Evolutionary conservation across 169 alveolate genomes (phyloP), one percentile per base, ranked within the genome.

Genomic region (Eimeria acervulina): DNA sequence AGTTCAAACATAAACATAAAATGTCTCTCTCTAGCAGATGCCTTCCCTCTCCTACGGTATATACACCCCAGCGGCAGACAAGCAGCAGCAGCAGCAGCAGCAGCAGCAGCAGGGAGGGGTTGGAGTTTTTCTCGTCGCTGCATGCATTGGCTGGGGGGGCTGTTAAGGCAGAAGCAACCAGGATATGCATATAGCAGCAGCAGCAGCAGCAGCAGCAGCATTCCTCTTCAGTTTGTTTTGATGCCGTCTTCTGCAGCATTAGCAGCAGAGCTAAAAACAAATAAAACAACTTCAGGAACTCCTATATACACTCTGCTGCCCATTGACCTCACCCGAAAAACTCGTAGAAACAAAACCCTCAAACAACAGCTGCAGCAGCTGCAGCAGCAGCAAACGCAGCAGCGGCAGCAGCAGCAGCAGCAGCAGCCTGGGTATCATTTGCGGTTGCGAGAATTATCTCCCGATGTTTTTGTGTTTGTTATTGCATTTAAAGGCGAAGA

Each of bases 21-120:
- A n/a, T 68, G 80, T 12, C 5, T 26, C 26, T 68, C 80, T 23
- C 42, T 68, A 13, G 80, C 72, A 13, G 52, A 81, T 31, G 90
- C 70, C 13, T 81, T 26, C 72, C 42, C 42, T 8, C 13, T 28
- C 28, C 70, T 81, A 8, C 90, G 90, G 44, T 81, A 81, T 42
- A 36, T 81, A 42, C 72, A 81, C 90, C 40, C 72, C 66, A 44
- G 70, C 70, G 70, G 90, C 44, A 26, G 90, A 36, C 90, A 61
- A n/a, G 90, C 66, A 55, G 66, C 66, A 55, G 26, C 66, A 55
- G 90, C 90, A 81, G 90, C 42, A 51, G 87, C 87, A 68, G 80
- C 80, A 68, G 80, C 80, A 26, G 80, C 80, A 68, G 80, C 80
- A 68, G 80, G 42, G 19, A 21, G 15, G 3, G 61, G 52, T 7